Conservation (phyloP, 345 rosid species). For the Aegle marmelos region DNA sequence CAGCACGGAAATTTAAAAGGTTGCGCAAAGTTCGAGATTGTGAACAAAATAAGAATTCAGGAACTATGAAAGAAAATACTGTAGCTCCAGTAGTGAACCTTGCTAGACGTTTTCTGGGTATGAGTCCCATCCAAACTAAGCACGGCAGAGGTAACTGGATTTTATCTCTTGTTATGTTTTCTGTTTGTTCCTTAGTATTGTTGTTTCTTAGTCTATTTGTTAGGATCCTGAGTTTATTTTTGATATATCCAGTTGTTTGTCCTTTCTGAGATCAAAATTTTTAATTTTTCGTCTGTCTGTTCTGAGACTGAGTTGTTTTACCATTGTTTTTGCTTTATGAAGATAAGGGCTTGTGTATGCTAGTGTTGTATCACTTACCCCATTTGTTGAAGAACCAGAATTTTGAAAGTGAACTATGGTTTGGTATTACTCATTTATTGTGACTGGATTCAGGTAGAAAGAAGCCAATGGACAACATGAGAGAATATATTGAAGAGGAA, state of each 20-base stretch:
- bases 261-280: background rate
- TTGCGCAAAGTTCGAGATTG: slow-evolving; percentile 67
- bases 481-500: slow-evolving; percentile 70
- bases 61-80: slow-evolving; percentile 33
- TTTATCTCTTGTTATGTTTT: background rate
- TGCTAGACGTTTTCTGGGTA: slow-evolving; percentile 29
- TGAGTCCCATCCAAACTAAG: slow-evolving; percentile 25
- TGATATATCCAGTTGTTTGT: background rate
- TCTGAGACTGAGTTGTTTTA: background rate
- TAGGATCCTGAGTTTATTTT: background rate
- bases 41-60: slow-evolving; percentile 9
- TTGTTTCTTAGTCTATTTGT: background rate
- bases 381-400: background rate
- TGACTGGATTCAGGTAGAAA: slow-evolving; percentile 51
- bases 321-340: slow-evolving; percentile 1
- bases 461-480: slow-evolving; percentile 36
- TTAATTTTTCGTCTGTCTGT: background rate
- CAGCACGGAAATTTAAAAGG: slow-evolving; percentile 60
- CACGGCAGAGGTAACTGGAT: slow-evolving; percentile 42
- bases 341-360: background rate
- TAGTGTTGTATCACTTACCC: background rate
- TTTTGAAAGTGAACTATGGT: background rate
- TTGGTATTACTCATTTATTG: slow-evolving; percentile 16
- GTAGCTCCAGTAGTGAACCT: slow-evolving; percentile 16
- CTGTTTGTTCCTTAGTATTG: background rate